A percentile compares a stretch with the other conserved stretches of the same genome.
Conservation (phyloP, 2,329 filamentous ascomycete genomes). For the Pseudocercospora eumusae region DNA sequence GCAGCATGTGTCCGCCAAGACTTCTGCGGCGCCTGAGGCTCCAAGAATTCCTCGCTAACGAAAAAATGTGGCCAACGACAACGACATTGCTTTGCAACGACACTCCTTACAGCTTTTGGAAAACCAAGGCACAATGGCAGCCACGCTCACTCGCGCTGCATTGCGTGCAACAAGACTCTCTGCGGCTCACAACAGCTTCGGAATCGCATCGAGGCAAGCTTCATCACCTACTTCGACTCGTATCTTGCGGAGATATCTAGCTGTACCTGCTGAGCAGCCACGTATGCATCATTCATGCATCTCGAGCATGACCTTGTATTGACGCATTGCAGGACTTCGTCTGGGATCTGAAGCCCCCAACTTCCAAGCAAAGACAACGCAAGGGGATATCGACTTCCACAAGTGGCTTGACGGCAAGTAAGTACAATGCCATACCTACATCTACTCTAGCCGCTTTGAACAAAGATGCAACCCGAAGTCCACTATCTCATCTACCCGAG, state of each 20-base stretch:
- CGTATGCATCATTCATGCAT: constrained; percentile 9
- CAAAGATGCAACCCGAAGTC: no score
- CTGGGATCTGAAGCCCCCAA: constrained; percentile 66
- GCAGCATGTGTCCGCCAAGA: constrained; percentile 3
- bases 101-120: background rate
- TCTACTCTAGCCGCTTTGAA: no score
- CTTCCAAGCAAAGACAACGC: constrained; percentile 79
- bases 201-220: constrained; percentile 30
- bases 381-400: constrained; percentile 76
- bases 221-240: no score
- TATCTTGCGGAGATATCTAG: constrained; percentile 35
- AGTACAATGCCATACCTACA: background rate
- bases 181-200: constrained; percentile 26
- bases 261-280: constrained; percentile 27
- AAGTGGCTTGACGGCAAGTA: constrained; percentile 74
- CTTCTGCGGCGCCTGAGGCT: background rate
- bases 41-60: background rate
- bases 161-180: constrained; percentile 27
- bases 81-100: background rate
- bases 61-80: constrained; percentile 5
- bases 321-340: constrained; percentile 37
- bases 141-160: constrained; percentile 27
- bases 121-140: constrained; percentile 19
- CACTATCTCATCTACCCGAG: no score
- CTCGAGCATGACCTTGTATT: background rate